Conservation (phyloP, 2,329 filamentous ascomycete species). For the Verticillium nonalfalfae region DNA sequence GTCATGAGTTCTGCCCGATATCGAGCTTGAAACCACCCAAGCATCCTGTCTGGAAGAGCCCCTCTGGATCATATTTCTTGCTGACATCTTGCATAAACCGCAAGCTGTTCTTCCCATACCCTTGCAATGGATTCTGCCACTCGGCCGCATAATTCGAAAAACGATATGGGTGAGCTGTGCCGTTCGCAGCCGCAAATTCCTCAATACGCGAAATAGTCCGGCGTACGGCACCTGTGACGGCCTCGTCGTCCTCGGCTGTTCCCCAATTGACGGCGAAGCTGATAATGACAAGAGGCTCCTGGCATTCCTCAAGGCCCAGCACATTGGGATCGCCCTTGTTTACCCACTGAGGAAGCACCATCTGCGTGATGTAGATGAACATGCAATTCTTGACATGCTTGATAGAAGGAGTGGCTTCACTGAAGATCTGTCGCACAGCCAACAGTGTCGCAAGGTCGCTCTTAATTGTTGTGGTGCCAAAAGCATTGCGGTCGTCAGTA, state of each 20-base stretch:
- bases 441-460: background rate
- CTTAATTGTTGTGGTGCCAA: slow-evolving; percentile 1
- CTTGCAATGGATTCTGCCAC: slow-evolving; percentile 19
- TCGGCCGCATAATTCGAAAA: slow-evolving; percentile 20
- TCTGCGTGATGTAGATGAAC: background rate
- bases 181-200: background rate
- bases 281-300: background rate
- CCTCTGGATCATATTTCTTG: slow-evolving; percentile 19
- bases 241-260: background rate
- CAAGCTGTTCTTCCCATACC: slow-evolving; percentile 19
- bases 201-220: background rate
- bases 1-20: too few relatives aligned
- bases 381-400: slow-evolving; percentile 1
- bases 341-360: background rate
- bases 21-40: slow-evolving; percentile 23
- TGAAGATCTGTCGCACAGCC: background rate
- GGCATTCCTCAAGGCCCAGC: background rate
- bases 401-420: background rate
- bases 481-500: background rate
- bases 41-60: slow-evolving; percentile 20
- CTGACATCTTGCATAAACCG: slow-evolving; percentile 17
- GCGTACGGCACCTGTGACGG: background rate
- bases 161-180: background rate
- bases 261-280: slow-evolving; percentile 1
- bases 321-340: background rate